Evolutionary conservation across 768 basidiomycete genomes (phyloP).

Genomic region (Rhodotorula taiwanensis): DNA sequence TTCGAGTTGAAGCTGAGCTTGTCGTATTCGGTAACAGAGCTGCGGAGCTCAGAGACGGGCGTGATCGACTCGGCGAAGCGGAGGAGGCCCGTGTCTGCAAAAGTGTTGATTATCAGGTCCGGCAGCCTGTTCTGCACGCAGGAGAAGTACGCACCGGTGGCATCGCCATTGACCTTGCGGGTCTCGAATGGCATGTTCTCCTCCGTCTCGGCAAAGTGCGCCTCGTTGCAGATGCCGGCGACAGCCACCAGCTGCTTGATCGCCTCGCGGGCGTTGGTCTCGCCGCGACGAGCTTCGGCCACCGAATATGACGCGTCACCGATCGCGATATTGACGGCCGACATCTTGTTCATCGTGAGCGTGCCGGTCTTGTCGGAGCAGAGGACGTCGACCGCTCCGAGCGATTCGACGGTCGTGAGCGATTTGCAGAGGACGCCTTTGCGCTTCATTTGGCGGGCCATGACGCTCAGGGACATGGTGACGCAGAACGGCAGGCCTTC

Average conservation of each 20-base stretch:
- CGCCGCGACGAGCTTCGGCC: background rate
- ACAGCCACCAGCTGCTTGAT: conserved; percentile 42
- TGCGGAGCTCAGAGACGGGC: conserved; percentile 32
- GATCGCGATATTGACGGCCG: conserved; percentile 51
- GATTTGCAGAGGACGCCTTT: conserved; percentile 52
- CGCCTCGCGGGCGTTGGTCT: background rate
- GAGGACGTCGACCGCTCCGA: conserved; percentile 58
- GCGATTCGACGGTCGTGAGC: conserved; percentile 60
- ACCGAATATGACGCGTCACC: conserved; percentile 32
- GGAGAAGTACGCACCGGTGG: conserved; percentile 45
- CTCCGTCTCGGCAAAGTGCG: conserved; percentile 42
- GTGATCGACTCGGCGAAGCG: conserved; percentile 47
- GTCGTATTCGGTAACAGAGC: conserved; percentile 44
- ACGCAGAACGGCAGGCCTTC: conserved; percentile 42
- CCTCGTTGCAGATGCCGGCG: conserved; percentile 54
- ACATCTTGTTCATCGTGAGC: conserved; percentile 58
- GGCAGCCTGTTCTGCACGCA: background rate
- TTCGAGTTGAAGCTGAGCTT: conserved; percentile 46
- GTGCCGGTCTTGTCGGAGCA: conserved; percentile 62
- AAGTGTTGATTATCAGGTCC: background rate
- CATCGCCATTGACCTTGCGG: conserved; percentile 51
- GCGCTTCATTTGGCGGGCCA: conserved; percentile 44
- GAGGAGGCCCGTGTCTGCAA: conserved; percentile 52
- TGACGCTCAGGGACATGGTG: conserved; percentile 52
- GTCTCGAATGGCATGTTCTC: conserved; percentile 41